Percentiles rank a stretch among this genome's conserved stretches.
Evolutionary conservation across 2,329 filamentous ascomycete genomes (phyloP).

Genomic region (Alternaria panax): DNA sequence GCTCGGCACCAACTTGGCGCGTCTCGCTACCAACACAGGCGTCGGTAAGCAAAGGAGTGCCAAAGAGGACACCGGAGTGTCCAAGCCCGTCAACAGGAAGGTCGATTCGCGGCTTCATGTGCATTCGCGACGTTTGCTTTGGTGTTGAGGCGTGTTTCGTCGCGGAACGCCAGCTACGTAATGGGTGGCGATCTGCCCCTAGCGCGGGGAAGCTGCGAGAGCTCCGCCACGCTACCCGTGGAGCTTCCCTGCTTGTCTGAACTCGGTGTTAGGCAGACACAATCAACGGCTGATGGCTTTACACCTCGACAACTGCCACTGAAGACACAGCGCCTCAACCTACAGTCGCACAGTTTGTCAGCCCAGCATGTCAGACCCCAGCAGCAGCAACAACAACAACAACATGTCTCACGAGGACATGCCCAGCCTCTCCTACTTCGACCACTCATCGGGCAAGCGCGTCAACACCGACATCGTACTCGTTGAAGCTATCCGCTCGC

Average conservation of each 20-base stretch:
- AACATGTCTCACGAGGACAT: slow-evolving; percentile 43
- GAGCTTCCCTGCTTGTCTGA: slow-evolving; percentile 3
- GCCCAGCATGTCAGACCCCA: slow-evolving; percentile 16
- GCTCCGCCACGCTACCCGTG: background rate
- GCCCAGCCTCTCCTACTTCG: slow-evolving; percentile 51
- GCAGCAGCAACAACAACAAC: slow-evolving; percentile 9
- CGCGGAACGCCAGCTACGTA: slow-evolving; percentile 6
- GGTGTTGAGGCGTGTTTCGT: slow-evolving; percentile 10
- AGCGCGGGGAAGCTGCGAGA: slow-evolving; percentile 5
- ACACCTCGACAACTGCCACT: slow-evolving; percentile 18
- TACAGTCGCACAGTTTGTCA: slow-evolving; percentile 30
- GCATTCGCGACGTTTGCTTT: background rate
- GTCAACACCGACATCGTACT: slow-evolving; percentile 55
- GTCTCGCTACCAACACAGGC: slow-evolving; percentile 8
- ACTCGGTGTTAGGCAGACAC: slow-evolving; percentile 10
- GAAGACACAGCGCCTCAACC: background rate
- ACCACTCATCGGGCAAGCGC: slow-evolving; percentile 54
- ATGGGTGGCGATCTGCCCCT: slow-evolving; percentile 1
- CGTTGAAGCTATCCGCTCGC: slow-evolving; percentile 54
- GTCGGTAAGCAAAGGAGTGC: background rate
- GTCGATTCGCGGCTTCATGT: background rate
- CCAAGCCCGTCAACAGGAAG: background rate
- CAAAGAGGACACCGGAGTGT: background rate
- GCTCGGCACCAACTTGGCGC: slow-evolving; percentile 36
- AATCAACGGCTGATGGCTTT: background rate